Evolutionary conservation across 495 filamentous ascomycete species (phyloP).

Genomic region (Lindgomyces ingoldianus): DNA sequence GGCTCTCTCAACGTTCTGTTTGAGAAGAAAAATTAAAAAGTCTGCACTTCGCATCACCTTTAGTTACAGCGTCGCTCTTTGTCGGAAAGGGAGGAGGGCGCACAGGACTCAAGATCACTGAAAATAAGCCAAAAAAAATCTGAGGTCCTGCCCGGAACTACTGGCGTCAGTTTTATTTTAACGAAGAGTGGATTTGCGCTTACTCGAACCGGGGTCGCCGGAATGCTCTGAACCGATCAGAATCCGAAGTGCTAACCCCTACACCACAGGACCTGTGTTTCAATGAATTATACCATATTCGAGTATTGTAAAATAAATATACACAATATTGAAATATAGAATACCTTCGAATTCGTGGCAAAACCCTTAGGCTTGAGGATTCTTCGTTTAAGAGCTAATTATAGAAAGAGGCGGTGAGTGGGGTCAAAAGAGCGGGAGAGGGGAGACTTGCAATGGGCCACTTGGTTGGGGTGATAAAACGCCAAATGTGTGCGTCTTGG

Average conservation of each 20-base stretch:
- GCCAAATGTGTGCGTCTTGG: too few species aligned
- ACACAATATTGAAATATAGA: neutral
- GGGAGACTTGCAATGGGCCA: too few species aligned
- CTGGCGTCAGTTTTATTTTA: neutral
- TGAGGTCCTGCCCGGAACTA: constrained; percentile 13
- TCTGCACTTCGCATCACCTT: too few species aligned
- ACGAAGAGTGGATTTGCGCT: neutral
- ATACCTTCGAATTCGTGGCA: neutral
- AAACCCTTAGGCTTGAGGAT: neutral
- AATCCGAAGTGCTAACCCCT: constrained; percentile 18
- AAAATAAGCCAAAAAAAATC: constrained; percentile 3
- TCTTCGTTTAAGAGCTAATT: neutral
- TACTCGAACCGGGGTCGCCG: constrained; percentile 7
- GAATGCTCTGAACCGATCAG: constrained; percentile 10
- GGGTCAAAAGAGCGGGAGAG: too few species aligned
- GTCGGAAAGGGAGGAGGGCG: too few species aligned
- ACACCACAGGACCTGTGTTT: constrained; percentile 13
- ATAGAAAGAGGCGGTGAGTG: too few species aligned
- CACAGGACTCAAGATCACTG: too few species aligned
- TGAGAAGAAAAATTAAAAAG: too few species aligned
- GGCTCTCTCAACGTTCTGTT: too few species aligned
- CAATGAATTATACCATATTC: neutral
- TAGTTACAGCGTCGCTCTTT: too few species aligned
- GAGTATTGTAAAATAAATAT: neutral
- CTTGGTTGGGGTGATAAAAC: too few species aligned